phyloP scores from a whole-genome alignment of 2,329 filamentous ascomycete genomes.

The Apiospora saccharicola region DNA sequence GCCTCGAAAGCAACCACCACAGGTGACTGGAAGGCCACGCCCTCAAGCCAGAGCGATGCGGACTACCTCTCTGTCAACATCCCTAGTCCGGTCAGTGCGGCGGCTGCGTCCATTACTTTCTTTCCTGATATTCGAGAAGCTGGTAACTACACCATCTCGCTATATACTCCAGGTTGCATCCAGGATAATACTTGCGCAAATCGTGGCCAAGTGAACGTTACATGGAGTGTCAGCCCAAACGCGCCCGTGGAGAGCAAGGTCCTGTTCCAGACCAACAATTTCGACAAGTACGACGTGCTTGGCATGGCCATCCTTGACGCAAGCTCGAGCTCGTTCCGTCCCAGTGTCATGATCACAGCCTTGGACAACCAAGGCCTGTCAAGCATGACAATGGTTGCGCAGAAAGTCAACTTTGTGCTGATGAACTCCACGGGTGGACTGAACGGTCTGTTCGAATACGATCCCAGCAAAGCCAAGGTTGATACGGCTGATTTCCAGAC shows the following conservation, averaged over 20 bases:
- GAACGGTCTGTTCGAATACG: constrained; percentile 90
- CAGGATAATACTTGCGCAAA: constrained; percentile 78
- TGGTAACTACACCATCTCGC: constrained; percentile 88
- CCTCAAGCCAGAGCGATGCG: constrained; percentile 73
- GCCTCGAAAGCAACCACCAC: constrained; percentile 73
- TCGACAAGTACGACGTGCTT: constrained; percentile 94
- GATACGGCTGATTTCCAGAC: constrained; percentile 69
- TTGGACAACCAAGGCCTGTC: constrained; percentile 66
- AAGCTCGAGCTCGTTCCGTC: constrained; percentile 75
- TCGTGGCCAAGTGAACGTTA: constrained; percentile 84
- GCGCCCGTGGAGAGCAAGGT: constrained; percentile 57
- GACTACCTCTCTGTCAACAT: constrained; percentile 79
- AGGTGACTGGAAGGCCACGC: constrained; percentile 76
- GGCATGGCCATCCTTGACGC: constrained; percentile 87
- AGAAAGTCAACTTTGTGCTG: constrained; percentile 80
- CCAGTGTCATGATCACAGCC: constrained; percentile 80
- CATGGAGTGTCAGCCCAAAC: constrained; percentile 68
- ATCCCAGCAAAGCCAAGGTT: constrained; percentile 68
- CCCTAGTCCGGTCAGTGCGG: constrained; percentile 59
- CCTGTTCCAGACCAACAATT: constrained; percentile 91
- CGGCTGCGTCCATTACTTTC: constrained; percentile 77
- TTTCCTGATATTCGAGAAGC: constrained; percentile 84
- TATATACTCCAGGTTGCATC: constrained; percentile 92
- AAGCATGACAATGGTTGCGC: constrained; percentile 83
- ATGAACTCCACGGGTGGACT: constrained; percentile 79